phyloP scores from a whole-genome alignment of 2,329 filamentous ascomycete species.

The Ophiosphaerella herpotricha region DNA sequence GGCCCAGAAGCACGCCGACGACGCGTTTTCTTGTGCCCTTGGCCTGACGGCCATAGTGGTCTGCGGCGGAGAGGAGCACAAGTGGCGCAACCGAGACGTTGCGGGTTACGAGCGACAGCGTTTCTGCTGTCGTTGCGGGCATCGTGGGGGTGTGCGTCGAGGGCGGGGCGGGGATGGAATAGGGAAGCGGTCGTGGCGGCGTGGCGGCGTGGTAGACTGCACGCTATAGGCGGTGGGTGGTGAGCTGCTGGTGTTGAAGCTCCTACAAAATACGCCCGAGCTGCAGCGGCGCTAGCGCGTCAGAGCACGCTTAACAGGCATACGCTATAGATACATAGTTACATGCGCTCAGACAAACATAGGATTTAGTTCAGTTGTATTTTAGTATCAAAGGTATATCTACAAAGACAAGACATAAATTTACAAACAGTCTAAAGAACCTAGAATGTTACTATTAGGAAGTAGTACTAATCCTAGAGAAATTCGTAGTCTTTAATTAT shows the following conservation, averaged over 20 bases:
- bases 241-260: conserved; percentile 36
- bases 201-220: conserved; percentile 3
- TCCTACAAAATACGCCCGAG: conserved; percentile 23
- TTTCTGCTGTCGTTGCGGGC: conserved; percentile 96
- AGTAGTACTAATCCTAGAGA: conserved; percentile 98
- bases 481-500: conserved; percentile 97
- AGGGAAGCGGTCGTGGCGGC: conserved; percentile 10
- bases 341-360: too few relatives aligned
- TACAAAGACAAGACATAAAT: neutral
- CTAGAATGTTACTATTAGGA: too few relatives aligned
- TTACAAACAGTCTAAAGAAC: conserved; percentile 14
- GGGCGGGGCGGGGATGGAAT: conserved; percentile 1
- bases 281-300: conserved; percentile 23
- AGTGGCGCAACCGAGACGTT: conserved; percentile 97
- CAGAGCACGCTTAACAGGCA: too few relatives aligned
- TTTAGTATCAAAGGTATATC: too few relatives aligned
- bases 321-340: too few relatives aligned
- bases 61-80: conserved; percentile 95
- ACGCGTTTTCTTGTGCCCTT: conserved; percentile 89
- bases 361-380: too few relatives aligned
- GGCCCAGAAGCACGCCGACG: conserved; percentile 90
- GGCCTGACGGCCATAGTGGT: conserved; percentile 94
- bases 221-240: conserved; percentile 6
- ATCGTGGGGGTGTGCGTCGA: conserved; percentile 55
- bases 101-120: conserved; percentile 88